Evolutionary conservation across 2,329 filamentous ascomycete species (phyloP).

Genomic region (Stemphylium lycopersici): DNA sequence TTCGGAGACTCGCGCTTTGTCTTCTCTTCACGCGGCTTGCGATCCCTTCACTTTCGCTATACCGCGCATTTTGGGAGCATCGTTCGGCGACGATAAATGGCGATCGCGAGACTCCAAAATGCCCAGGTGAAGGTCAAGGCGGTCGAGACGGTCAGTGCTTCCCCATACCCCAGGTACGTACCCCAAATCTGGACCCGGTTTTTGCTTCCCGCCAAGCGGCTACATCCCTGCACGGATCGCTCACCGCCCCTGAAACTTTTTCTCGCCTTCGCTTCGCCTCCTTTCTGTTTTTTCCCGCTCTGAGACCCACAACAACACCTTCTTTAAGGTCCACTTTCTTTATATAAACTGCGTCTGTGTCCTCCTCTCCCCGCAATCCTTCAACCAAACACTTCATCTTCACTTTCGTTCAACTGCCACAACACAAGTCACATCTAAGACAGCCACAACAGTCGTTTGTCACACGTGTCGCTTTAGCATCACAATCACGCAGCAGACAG

Average conservation of each 20-base stretch:
- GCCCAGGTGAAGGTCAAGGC: neutral
- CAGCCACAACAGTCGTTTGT: conserved; percentile 3
- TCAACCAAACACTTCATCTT: neutral
- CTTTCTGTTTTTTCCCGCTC: conserved; percentile 9
- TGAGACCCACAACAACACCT: conserved; percentile 7
- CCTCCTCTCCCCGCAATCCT: conserved; percentile 11
- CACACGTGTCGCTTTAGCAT: conserved; percentile 3
- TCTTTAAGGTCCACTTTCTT: conserved; percentile 13
- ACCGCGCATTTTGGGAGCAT: too few relatives aligned
- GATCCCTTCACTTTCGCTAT: too few relatives aligned
- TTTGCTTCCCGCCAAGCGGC: conserved; percentile 4
- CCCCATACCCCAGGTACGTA: conserved; percentile 4
- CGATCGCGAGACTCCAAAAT: neutral
- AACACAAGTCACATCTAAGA: neutral
- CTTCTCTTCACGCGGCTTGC: too few relatives aligned
- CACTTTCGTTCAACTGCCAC: conserved; percentile 1
- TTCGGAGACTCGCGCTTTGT: conserved; percentile 1
- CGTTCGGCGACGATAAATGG: too few relatives aligned
- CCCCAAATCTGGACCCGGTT: neutral
- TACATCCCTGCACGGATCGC: conserved; percentile 20
- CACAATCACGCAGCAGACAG: neutral
- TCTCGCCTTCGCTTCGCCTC: conserved; percentile 10
- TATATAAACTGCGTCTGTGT: conserved; percentile 19
- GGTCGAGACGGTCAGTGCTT: neutral
- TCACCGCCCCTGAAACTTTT: conserved; percentile 24